Conservation (phyloP, 257 asterid genomes). For the Catharanthus roseus region DNA sequence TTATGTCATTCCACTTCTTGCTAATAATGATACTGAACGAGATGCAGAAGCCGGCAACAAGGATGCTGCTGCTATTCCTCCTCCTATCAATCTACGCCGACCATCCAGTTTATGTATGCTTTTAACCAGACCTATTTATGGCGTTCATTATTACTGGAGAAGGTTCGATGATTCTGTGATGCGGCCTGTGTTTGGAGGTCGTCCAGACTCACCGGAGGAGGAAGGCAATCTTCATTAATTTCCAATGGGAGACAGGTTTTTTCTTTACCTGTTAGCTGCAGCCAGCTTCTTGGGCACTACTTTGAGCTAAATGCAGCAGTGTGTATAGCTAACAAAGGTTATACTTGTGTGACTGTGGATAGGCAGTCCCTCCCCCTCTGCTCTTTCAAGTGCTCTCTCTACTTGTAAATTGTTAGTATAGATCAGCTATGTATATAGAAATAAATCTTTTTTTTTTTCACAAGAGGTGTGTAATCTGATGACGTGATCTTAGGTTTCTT, state of each 20-base stretch:
- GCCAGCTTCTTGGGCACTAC: too few species aligned
- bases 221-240: slow-evolving; percentile 20
- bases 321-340: background rate
- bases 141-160: slow-evolving; percentile 60
- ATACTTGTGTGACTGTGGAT: background rate
- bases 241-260: background rate
- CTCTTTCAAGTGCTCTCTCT: too few species aligned
- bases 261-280: background rate
- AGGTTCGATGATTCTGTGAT: slow-evolving; percentile 47
- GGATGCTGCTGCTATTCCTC: too few species aligned
- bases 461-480: too few species aligned
- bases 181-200: slow-evolving; percentile 69
- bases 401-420: background rate
- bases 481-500: too few species aligned
- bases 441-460: too few species aligned
- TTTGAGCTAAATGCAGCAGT: too few species aligned
- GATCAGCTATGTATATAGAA: background rate
- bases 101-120: slow-evolving; percentile 41
- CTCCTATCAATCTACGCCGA: slow-evolving; percentile 6
- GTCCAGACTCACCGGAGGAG: slow-evolving; percentile 17
- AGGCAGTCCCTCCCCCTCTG: background rate
- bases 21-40: slow-evolving; percentile 10
- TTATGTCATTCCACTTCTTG: slow-evolving; percentile 36
- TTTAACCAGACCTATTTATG: slow-evolving; percentile 36
- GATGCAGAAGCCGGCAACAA: slow-evolving; percentile 15